Evolutionary conservation across 139 green algal genomes (phyloP), one percentile per base, ranked within the genome.

Genomic region (Gonium pectorale): DNA sequence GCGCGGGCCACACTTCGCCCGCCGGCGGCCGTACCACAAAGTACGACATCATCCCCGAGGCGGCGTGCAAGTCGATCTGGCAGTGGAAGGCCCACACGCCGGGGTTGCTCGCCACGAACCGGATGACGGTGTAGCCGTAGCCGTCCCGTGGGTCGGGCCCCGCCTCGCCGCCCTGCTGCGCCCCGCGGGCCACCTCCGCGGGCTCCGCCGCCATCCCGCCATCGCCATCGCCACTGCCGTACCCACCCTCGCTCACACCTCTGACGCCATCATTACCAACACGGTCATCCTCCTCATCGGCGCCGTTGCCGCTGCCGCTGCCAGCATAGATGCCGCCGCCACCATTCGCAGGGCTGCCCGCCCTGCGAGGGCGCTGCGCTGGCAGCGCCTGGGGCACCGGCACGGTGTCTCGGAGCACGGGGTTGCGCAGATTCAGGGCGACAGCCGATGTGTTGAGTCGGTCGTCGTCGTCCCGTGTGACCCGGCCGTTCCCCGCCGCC

Each of bases 1-100:
- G n/a, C n/a, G n/a, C n/a, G n/a, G n/a, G n/a, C n/a, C n/a, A n/a
- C n/a, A n/a, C n/a, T n/a, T n/a, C n/a, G n/a, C n/a, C n/a, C n/a
- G n/a, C 60, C 33, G 72, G 13, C 13, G 49, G 49, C 17, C 49
- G 13, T 17, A 82, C 54, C 46, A 35, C 4, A 31, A 82, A 68
- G 33, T 27, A 43, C 52, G 52, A 56, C 19, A 82, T 37, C 74
- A 82, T 82, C 13, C 74, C 74, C 19, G 43, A 33, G 33, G 44
- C 74, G 19, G 31, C 24, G 35, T 82, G 74, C 54, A 69, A 31
- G n/a, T 67, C 74, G 6, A 31, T 82, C 51, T 82, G 74, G 74
- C 74, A 82, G 74, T 82, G 74, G 31, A 85, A 85, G 59, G 79
- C 38, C 60, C 33, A 85, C 40, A 85, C 41, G 22, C 79, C 79